Evolutionary conservation across 257 asterid species (phyloP).

Genomic region (Fraxinus anomala): DNA sequence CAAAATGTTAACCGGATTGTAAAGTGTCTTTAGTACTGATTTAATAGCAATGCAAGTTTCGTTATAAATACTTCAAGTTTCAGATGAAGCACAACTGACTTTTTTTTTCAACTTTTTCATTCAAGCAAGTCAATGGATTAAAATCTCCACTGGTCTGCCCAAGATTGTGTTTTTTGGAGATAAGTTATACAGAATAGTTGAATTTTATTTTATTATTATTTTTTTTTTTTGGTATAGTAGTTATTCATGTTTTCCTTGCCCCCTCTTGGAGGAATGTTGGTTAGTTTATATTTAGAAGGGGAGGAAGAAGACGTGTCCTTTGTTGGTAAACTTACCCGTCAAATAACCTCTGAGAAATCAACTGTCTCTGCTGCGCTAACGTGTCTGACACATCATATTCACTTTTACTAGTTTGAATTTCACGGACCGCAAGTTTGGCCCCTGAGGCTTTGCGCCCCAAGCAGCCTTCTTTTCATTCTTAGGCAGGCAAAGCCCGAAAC

Average conservation of each 20-base stretch:
- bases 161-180: background rate
- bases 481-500: no score
- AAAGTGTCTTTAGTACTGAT: background rate
- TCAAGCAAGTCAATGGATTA: background rate
- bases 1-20: background rate
- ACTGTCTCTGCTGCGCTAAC: background rate
- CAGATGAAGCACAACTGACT: background rate
- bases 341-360: background rate
- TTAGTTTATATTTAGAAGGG: background rate
- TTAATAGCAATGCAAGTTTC: background rate
- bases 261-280: no score
- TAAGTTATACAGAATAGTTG: background rate
- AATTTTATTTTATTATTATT: no score
- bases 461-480: no score
- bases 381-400: background rate
- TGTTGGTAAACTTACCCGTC: background rate
- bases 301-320: background rate
- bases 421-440: no score
- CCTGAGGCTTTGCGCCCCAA: no score
- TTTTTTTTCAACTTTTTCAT: background rate
- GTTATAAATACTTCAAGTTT: background rate
- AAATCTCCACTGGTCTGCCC: background rate
- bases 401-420: background rate
- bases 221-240: background rate
- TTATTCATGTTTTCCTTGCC: background rate